Evolutionary conservation across 1,284 basidiomycete species (phyloP), one percentile per base, ranked within the genome.

Genomic region (Mycosarcoma mackinlayi): DNA sequence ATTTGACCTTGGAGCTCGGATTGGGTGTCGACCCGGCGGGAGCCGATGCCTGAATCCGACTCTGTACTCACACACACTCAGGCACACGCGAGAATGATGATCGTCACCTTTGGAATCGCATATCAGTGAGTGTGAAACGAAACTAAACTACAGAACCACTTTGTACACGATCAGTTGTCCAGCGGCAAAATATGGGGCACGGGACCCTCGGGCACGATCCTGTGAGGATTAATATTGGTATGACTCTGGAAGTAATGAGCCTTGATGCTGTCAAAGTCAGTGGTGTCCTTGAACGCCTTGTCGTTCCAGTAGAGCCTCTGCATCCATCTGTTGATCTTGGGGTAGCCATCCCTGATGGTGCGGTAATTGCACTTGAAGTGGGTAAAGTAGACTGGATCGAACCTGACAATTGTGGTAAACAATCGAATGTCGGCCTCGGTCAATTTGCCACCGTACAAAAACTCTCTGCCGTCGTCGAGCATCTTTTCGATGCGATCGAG

Each of bases 281-380:
- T 95, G 19, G 90, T 91, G 31, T 89, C 88, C 83, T 90, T 90
- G 63, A 98, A 98, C 1, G 92, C 92, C 0, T 89, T 85, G 73
- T 90, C 86, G 72, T 91, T 91, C 94, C 93, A 97, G 85, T 98
- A 98, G 34, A 97, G 85, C 77, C 90, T 89, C 83, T 90, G 90
- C 84, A 92, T 82, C 93, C 93, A 85, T 31, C 52, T 56, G 56
- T 81, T 69, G 50, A 81, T 65, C 19, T 59, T 41, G 10, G 80
- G 80, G 54, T 73, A 79, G 1, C 69, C 77, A 27, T 63, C 60
- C 10, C 80, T 65, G 42, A 81, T 81, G 41, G 67, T 72, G 28
- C 62, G 42, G 44, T 76, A 84, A 86, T 96, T 95, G 86, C 93
- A 95, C 84, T 97, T 97, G 87, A 98, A 97, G 84, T 93, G 91